phyloP scores from a whole-genome alignment of 768 basidiomycete genomes.

The Kwoniella heveanensis region DNA sequence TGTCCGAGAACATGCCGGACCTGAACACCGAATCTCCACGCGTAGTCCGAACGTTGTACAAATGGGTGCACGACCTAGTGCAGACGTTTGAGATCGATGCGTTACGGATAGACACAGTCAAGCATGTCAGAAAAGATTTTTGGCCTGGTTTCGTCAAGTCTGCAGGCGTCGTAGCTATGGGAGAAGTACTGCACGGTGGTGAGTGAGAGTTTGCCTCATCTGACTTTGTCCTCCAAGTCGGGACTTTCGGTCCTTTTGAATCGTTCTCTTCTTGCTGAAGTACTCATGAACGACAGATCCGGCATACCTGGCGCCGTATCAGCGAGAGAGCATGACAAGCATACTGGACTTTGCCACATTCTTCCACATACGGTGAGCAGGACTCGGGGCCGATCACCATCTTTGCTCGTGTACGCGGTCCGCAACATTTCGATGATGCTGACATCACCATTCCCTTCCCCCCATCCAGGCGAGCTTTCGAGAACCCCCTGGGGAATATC shows the following conservation, averaged over 20 bases:
- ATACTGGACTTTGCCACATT: constrained; percentile 55
- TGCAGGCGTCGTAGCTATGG: constrained; percentile 82
- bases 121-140: constrained; percentile 60
- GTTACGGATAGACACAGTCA: constrained; percentile 69
- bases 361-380: constrained; percentile 45
- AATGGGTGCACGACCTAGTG: constrained; percentile 72
- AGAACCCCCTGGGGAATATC: constrained; percentile 32
- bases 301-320: constrained; percentile 51
- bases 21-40: constrained; percentile 71
- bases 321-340: constrained; percentile 45
- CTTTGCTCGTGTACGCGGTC: not conserved
- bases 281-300: constrained; percentile 32
- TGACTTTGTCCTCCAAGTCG: not conserved
- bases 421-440: not conserved
- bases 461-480: constrained; percentile 47
- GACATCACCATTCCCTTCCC: not conserved
- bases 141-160: constrained; percentile 74
- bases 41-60: constrained; percentile 66
- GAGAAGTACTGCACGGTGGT: constrained; percentile 65
- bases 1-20: constrained; percentile 76
- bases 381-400: too few species aligned
- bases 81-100: constrained; percentile 76
- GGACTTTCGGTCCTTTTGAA: not conserved
- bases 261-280: not conserved
- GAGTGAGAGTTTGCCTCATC: constrained; percentile 5